These are phyloP conservation scores for Chlamydomonas incerta DNA, from an alignment of 139 green algal genomes.

Conservation along the genomic window DNA sequence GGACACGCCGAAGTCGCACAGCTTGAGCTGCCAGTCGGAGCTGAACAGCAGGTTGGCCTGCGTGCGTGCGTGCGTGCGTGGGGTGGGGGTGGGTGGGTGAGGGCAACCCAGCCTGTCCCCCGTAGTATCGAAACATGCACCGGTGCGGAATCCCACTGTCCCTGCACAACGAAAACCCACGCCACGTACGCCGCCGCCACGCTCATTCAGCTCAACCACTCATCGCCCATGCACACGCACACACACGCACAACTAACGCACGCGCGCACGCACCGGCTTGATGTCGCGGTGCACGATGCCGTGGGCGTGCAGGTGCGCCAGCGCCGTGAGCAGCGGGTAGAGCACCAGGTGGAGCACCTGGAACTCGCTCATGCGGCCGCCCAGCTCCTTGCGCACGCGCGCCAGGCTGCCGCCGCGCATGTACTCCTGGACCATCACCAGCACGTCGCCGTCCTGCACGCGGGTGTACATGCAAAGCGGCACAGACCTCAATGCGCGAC, in stretches of 20 bases:
- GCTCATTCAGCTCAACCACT: too few relatives aligned
- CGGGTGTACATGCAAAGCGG: too few relatives aligned
- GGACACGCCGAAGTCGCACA: constrained; percentile 53
- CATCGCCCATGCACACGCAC: too few relatives aligned
- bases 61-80: too few relatives aligned
- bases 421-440: constrained; percentile 7
- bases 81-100: too few relatives aligned
- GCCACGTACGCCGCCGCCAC: too few relatives aligned
- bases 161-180: too few relatives aligned
- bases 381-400: background rate
- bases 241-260: too few relatives aligned
- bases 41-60: constrained; percentile 4
- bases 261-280: background rate
- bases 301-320: background rate
- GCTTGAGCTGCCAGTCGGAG: constrained; percentile 4
- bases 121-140: too few relatives aligned
- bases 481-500: too few relatives aligned
- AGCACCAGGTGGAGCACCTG: background rate
- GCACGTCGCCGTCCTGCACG: background rate
- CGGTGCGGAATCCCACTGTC: too few relatives aligned
- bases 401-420: background rate
- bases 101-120: too few relatives aligned
- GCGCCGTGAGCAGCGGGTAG: background rate
- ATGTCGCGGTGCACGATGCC: background rate
- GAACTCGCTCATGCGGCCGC: background rate